Evolutionary conservation across 768 basidiomycete species (phyloP).

Genomic region (Russula earlei): DNA sequence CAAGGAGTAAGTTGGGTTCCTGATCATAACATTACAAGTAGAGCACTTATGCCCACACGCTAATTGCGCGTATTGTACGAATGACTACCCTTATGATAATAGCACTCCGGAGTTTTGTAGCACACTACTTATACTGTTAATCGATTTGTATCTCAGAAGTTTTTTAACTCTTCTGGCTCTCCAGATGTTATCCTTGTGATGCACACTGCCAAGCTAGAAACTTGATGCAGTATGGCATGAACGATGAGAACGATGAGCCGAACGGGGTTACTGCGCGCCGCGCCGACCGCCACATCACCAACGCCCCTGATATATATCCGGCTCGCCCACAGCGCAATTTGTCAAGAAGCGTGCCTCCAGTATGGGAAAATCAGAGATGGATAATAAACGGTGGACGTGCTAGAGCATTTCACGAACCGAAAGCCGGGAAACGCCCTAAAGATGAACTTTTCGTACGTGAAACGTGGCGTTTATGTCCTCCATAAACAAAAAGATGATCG

Average conservation of each 20-base stretch:
- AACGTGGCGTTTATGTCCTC: too few species aligned
- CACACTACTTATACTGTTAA: slow-evolving; percentile 16
- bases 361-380: not conserved
- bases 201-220: too few species aligned
- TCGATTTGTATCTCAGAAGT: slow-evolving; percentile 13
- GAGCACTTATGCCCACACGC: not conserved
- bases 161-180: not conserved
- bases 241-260: too few species aligned
- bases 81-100: not conserved
- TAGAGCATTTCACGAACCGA: not conserved
- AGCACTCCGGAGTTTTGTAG: slow-evolving; percentile 6
- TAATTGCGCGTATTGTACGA: not conserved
- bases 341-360: not conserved
- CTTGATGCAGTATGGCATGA: too few species aligned
- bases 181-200: not conserved
- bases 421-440: not conserved
- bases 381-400: too few species aligned
- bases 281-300: not conserved
- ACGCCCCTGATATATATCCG: too few species aligned
- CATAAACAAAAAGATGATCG: too few species aligned
- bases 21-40: not conserved
- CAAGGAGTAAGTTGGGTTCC: not conserved
- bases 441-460: not conserved
- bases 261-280: not conserved
- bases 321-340: not conserved